Evolutionary conservation across 169 alveolate genomes (phyloP).

Genomic region (Cryptosporidium parvum): DNA sequence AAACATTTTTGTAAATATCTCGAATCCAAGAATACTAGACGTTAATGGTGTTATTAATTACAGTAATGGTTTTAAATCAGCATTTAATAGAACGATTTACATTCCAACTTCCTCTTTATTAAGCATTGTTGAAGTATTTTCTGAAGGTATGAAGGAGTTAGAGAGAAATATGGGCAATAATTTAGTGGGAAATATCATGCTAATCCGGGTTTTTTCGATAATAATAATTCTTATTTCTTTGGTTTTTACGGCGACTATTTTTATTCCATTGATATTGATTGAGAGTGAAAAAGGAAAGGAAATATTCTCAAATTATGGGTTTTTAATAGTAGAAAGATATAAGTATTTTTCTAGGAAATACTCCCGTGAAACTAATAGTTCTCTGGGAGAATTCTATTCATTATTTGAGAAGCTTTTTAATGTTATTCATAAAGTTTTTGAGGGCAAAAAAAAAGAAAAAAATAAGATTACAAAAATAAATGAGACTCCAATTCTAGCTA

Average conservation of each 20-base stretch:
- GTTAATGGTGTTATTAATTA: background rate
- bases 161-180: slow-evolving; percentile 28
- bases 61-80: background rate
- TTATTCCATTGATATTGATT: slow-evolving; percentile 25
- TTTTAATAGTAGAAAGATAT: slow-evolving; percentile 40
- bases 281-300: slow-evolving; percentile 36
- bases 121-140: slow-evolving; percentile 46
- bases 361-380: background rate
- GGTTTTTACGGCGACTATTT: background rate
- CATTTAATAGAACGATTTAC: slow-evolving; percentile 55
- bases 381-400: background rate
- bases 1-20: background rate
- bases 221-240: slow-evolving; percentile 1
- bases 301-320: slow-evolving; percentile 19
- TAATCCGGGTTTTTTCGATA: slow-evolving; percentile 11
- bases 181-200: background rate
- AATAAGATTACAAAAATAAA: background rate
- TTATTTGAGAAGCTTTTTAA: background rate
- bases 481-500: background rate
- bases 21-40: background rate
- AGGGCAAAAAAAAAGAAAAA: background rate
- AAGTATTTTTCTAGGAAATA: slow-evolving; percentile 2
- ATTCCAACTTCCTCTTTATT: slow-evolving; percentile 58
- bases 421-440: background rate
- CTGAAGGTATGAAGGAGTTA: slow-evolving; percentile 58